Base-by-base conservation (phyloP, 768 basidiomycete genomes). In the Leccinum aurantiacum region DNA sequence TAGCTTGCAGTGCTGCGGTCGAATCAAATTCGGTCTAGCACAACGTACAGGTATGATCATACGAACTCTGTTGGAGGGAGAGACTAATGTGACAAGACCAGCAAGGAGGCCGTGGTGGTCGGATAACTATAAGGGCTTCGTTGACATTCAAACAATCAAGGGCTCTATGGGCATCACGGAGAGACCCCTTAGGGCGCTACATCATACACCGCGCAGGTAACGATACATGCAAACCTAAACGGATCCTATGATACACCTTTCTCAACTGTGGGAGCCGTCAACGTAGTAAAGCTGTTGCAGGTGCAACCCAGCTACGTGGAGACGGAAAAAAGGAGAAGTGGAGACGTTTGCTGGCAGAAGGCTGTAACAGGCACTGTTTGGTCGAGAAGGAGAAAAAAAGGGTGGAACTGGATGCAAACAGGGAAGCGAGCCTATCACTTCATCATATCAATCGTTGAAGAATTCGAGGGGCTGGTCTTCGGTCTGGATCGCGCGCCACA, bases 401-500 rank as follows among this genome's bases (percentile, higher is more conserved):
- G 17, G n/a, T 25, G 53, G n/a, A 7, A 19, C 46, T 29, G 3
- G 38, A 44, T 37, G 51, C 13, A 14, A 19, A 24, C 27, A 59
- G 25, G 33, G 49, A 44, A 15, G 19, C 33, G n/a, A 44, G 44
- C 44, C 44, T 44, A 44, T 44, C 44, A 44, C 17, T n/a, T 41
- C 38, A 41, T n/a, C 38, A 17, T 2, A 51, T 69, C 59, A 67
- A 6, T 69, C 67, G 55, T 75, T 65, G 63, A 73, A 73, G 50
- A 73, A 73, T 19, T 65, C 65, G 56, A 92, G 75, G 3, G 86
- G 85, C 17, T 78, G 82, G 58, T 82, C 80, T 35, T 67, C 62
- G 2, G 78, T 80, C 63, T 91, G 89, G 63, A 91, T 81, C 10
- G 89, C 90, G 57, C 81, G 77, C 81, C 83, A 91, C 54, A 78